phyloP scores from a whole-genome alignment of 1,284 basidiomycete species.

The Cryptococcus sp. region DNA sequence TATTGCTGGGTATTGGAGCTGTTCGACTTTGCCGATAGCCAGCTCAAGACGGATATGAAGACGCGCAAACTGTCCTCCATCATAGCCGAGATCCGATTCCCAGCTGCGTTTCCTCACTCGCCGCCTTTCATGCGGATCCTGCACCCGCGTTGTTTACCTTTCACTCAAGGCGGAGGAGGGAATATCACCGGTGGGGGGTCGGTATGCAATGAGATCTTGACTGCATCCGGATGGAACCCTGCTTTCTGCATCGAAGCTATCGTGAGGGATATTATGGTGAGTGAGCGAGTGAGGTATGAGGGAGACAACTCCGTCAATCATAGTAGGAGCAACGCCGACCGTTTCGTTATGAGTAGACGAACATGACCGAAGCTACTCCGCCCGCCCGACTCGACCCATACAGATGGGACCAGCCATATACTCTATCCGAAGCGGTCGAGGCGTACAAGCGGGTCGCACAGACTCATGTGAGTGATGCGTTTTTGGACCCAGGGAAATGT shows the following conservation, averaged over 20 bases:
- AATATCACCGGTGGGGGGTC: conserved; percentile 37
- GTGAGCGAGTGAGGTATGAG: background rate
- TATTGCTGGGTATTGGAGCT: conserved; percentile 34
- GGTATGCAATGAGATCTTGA: conserved; percentile 35
- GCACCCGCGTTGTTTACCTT: conserved; percentile 31
- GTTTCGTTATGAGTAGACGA: conserved; percentile 11
- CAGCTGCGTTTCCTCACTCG: conserved; percentile 28
- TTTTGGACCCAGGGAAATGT: no score
- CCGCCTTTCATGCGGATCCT: conserved; percentile 38
- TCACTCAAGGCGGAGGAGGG: conserved; percentile 31
- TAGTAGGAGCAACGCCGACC: background rate
- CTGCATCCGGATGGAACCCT: conserved; percentile 35
- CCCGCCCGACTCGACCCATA: conserved; percentile 23
- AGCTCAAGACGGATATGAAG: conserved; percentile 25
- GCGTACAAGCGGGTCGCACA: conserved; percentile 32
- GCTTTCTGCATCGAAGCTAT: conserved; percentile 31
- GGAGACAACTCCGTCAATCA: background rate
- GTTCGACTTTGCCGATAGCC: conserved; percentile 24
- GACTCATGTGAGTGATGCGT: conserved; percentile 21
- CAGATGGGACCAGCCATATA: conserved; percentile 26
- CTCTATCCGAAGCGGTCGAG: conserved; percentile 26
- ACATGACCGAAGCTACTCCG: conserved; percentile 34
- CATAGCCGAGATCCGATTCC: conserved; percentile 30
- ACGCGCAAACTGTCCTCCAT: conserved; percentile 20
- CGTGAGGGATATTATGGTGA: conserved; percentile 31